phyloP scores from a whole-genome alignment of 2,329 filamentous ascomycete genomes.

The Ophidiomyces ophidiicola region DNA sequence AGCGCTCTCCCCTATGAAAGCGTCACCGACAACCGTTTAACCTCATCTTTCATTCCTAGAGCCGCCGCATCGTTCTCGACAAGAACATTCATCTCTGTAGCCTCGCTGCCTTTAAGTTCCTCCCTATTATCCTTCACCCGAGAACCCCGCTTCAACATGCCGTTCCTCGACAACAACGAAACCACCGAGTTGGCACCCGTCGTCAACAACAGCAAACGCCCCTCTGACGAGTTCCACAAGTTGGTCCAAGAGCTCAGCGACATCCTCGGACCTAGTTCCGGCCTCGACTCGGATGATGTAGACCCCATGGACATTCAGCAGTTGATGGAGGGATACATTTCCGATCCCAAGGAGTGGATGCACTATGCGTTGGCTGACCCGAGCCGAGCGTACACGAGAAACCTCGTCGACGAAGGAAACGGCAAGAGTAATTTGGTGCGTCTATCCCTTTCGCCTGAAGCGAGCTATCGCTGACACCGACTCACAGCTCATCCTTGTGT shows the following conservation, averaged over 20 bases:
- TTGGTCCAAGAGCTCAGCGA: slow-evolving; percentile 63
- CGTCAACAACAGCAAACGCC: slow-evolving; percentile 14
- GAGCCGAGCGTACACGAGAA: slow-evolving; percentile 65
- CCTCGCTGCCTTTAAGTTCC: neutral
- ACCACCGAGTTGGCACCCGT: slow-evolving; percentile 11
- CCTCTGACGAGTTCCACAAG: slow-evolving; percentile 44
- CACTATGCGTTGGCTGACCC: slow-evolving; percentile 62
- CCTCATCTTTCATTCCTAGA: slow-evolving; percentile 1
- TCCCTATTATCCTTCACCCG: neutral
- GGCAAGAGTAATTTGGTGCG: slow-evolving; percentile 62
- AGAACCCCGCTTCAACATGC: slow-evolving; percentile 21
- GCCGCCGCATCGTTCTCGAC: neutral
- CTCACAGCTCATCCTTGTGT: slow-evolving; percentile 67
- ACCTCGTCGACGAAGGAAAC: slow-evolving; percentile 82
- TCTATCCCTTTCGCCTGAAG: slow-evolving; percentile 11
- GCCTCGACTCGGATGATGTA: slow-evolving; percentile 69
- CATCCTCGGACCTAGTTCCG: slow-evolving; percentile 66
- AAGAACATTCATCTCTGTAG: neutral
- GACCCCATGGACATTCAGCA: slow-evolving; percentile 58
- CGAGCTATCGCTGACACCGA: slow-evolving; percentile 7
- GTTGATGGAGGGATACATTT: slow-evolving; percentile 64
- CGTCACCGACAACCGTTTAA: neutral
- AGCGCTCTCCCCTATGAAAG: neutral
- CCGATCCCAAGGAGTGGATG: slow-evolving; percentile 57
- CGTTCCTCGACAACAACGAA: slow-evolving; percentile 22